Evolutionary conservation across 2,329 filamentous ascomycete genomes (phyloP), one percentile per base, ranked within the genome.

Genomic region (Colletotrichum scovillei): DNA sequence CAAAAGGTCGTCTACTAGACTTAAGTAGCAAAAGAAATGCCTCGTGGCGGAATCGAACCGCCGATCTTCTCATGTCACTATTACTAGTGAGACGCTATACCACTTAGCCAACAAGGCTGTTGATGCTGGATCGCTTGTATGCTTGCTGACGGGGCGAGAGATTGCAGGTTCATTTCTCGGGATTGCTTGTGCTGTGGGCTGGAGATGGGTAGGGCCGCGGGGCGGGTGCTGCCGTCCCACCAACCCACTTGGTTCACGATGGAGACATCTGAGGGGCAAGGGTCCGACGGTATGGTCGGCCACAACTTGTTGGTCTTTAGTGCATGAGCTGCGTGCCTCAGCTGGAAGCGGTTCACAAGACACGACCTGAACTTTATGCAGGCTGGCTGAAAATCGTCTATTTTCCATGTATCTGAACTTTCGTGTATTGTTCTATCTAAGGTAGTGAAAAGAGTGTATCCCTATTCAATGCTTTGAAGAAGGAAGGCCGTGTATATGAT

Each of bases 11-110:
- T 22, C 12, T 16, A 26, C 28, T 8, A 30, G 8, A 8, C 6
- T 8, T 2, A 30, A 30, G 6, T 7, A 7, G 28, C 22, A 55
- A 56, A 30, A 22, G 35, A 28, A 7, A 9, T 64, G 62, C 62
- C 62, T 64, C 62, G 53, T 66, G 63, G n/a, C 32, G n/a, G 63
- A 66, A 58, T 58, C 63, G 63, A 66, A 66, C 63, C n/a, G 32
- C n/a, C 63, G 63, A 66, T 66, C 63, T 66, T 46, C 63, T 66
- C 63, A 66, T 66, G 38, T 42, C 38, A 42, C 38, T 42, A 42
- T 2, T 66, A 66, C 63, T 66, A 66, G 63, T 66, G 63, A 66
- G 63, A 58, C 63, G 63, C 63, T 66, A 58, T 66, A 66, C 63
- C 63, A 57, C 63, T 65, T 52, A 65, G 63, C 63, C 63, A 65